A percentile compares a stretch with the other conserved stretches of the same genome.
phyloP scores from a whole-genome alignment of 441 rosid genomes.

The Brassica hybrid region DNA sequence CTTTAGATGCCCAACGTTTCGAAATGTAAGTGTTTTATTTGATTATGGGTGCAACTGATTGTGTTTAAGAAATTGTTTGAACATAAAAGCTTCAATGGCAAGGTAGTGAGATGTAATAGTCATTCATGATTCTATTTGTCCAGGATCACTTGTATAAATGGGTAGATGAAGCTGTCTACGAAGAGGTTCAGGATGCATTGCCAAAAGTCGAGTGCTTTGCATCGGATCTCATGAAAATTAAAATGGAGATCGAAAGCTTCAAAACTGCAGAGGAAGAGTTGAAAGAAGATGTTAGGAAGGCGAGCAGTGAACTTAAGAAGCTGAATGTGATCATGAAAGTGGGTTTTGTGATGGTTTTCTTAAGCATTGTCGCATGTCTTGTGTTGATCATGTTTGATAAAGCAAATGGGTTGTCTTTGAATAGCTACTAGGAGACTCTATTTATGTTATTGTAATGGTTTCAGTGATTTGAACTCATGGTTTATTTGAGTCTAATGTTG shows the following conservation, averaged over 20 bases:
- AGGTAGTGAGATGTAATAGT: not conserved
- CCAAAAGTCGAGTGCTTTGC: not conserved
- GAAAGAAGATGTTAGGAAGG: not conserved
- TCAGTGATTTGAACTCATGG: not conserved
- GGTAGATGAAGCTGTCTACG: not conserved
- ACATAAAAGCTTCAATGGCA: too few relatives aligned
- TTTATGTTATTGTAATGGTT: not conserved
- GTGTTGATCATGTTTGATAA: not conserved
- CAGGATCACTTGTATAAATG: not conserved
- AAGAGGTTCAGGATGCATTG: not conserved
- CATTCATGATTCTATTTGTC: not conserved
- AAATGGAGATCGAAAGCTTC: not conserved
- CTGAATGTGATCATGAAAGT: not conserved
- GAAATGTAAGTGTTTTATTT: not conserved
- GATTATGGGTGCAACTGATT: not conserved
- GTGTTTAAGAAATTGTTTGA: not conserved
- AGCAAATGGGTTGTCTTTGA: not conserved
- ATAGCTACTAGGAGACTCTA: not conserved
- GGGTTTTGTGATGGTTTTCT: not conserved
- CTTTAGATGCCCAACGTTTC: too few relatives aligned
- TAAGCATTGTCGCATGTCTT: not conserved
- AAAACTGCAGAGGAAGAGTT: not conserved
- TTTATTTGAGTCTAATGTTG: not conserved
- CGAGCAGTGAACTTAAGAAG: not conserved
- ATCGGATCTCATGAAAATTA: not conserved